Conservation (phyloP, 148 eudicot genomes). For the Heliamphora exappendiculata region DNA sequence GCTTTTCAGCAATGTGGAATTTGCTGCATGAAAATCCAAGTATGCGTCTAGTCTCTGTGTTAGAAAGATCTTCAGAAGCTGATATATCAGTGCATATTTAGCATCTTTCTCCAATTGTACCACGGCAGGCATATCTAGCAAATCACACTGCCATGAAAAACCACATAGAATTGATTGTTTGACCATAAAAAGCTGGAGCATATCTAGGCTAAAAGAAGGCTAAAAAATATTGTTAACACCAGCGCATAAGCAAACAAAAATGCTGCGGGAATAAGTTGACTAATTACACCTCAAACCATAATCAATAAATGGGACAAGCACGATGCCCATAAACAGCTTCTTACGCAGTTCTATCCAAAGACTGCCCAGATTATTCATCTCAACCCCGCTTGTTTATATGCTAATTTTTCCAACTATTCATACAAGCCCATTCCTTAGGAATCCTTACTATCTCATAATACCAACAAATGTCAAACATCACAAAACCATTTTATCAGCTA, state of each 20-base stretch:
- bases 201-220: neutral
- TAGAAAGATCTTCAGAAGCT: slow-evolving; percentile 72
- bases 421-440: neutral
- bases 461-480: neutral
- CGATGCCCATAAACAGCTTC: neutral
- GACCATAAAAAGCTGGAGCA: neutral
- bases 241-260: neutral
- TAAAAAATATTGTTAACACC: neutral
- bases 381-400: neutral
- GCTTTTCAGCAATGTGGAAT: slow-evolving; percentile 48
- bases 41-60: slow-evolving; percentile 78
- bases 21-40: slow-evolving; percentile 56
- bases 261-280: neutral
- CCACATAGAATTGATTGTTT: neutral
- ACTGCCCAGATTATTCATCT: neutral
- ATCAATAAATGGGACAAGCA: neutral
- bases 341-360: neutral
- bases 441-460: neutral
- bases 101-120: slow-evolving; percentile 80
- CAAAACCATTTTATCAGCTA: neutral
- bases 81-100: slow-evolving; percentile 54
- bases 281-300: slow-evolving; percentile 1
- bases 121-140: slow-evolving; percentile 82
- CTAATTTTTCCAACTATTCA: neutral
- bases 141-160: slow-evolving; percentile 66